Conservation (phyloP, 78 protist genomes). For the Dictyostelium capitatum region DNA sequence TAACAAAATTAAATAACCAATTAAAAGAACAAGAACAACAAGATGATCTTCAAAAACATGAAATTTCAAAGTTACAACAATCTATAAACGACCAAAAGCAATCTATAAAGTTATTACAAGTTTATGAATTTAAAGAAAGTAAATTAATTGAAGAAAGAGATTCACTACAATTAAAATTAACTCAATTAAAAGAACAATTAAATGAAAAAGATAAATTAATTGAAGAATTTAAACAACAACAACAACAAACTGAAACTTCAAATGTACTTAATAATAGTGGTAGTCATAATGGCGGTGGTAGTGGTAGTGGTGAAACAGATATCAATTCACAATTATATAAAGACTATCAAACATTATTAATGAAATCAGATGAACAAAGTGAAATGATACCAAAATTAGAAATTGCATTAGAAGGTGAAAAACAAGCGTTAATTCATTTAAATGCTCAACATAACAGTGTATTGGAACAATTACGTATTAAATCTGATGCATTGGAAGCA, state of each 20-base stretch:
- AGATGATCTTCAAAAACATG: not conserved
- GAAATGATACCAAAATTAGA: not conserved
- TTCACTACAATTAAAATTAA: not conserved
- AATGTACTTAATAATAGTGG: too few relatives aligned
- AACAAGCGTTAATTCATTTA: constrained; percentile 17
- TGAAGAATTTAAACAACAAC: not conserved
- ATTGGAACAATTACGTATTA: not conserved
- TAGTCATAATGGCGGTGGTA: not conserved
- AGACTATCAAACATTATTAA: not conserved
- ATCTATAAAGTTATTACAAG: constrained; percentile 19
- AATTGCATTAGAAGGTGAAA: constrained; percentile 1
- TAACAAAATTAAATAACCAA: not conserved
- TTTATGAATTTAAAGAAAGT: constrained; percentile 47
- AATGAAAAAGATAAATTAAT: not conserved
- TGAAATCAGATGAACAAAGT: constrained; percentile 12
- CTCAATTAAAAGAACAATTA: constrained; percentile 6
- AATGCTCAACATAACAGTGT: not conserved
- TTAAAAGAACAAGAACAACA: not conserved
- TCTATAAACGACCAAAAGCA: constrained; percentile 31
- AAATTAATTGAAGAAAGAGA: constrained; percentile 38
- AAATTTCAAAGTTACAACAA: constrained; percentile 1
- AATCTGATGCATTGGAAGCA: constrained; percentile 6
- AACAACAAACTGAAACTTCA: not conserved
- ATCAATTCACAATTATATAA: not conserved
- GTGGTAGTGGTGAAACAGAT: not conserved